Percentiles rank a stretch among this genome's conserved stretches.
phyloP scores from a whole-genome alignment of 108 stramenopile species.

The Nitzschia putrida region DNA sequence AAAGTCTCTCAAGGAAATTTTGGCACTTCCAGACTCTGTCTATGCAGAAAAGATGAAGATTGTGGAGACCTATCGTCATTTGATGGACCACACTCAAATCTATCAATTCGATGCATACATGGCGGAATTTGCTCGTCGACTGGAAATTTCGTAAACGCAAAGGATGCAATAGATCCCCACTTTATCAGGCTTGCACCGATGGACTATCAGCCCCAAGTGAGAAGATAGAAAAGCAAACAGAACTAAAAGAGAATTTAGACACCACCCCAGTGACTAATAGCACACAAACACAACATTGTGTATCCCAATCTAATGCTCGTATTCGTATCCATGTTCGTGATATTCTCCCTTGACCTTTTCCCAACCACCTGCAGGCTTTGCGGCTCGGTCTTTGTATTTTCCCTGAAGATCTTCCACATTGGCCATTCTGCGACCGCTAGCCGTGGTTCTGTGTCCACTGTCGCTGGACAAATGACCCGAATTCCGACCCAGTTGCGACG shows the following conservation, averaged over 20 bases:
- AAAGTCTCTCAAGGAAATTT: conserved; percentile 5
- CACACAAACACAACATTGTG: too few species aligned
- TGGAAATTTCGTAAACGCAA: neutral
- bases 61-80: conserved; percentile 9
- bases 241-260: too few species aligned
- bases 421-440: neutral
- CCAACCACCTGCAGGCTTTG: conserved; percentile 27
- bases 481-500: neutral
- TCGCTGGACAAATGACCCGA: neutral
- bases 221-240: too few species aligned
- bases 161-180: too few species aligned
- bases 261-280: too few species aligned
- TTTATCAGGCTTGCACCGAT: too few species aligned
- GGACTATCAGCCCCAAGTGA: too few species aligned
- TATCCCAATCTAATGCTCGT: too few species aligned
- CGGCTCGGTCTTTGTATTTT: conserved; percentile 19
- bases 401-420: conserved; percentile 27
- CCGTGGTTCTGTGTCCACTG: neutral
- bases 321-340: neutral
- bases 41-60: neutral
- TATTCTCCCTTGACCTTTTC: conserved; percentile 12
- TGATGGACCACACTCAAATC: conserved; percentile 18
- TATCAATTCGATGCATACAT: conserved; percentile 31
- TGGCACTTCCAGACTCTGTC: conserved; percentile 11
- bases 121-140: conserved; percentile 24